phyloP scores from a whole-genome alignment of 148 eudicot species.

The Dianthus caryophyllus region DNA sequence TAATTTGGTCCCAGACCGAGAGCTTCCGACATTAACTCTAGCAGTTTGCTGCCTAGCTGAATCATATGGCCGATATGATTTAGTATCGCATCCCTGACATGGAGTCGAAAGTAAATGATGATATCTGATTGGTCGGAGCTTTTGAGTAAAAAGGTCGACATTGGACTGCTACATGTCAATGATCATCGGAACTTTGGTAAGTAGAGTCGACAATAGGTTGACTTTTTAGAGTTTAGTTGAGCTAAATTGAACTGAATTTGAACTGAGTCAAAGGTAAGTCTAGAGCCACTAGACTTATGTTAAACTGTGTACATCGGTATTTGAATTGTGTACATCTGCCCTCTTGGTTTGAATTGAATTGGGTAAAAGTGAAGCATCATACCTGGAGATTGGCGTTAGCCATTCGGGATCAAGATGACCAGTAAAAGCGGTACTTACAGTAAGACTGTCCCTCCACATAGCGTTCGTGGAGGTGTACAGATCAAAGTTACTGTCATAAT shows the following conservation, averaged over 20 bases:
- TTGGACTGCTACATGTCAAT: no score
- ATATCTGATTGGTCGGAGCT: no score
- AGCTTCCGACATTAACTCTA: slow-evolving; percentile 31
- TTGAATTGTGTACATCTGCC: no score
- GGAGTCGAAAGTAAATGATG: neutral
- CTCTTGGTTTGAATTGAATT: no score
- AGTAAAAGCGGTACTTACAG: slow-evolving; percentile 14
- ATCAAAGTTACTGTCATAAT: slow-evolving; percentile 29
- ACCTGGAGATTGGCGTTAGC: slow-evolving; percentile 32
- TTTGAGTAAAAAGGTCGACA: no score
- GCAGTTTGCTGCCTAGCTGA: slow-evolving; percentile 19
- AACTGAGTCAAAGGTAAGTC: no score
- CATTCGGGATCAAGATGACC: slow-evolving; percentile 19
- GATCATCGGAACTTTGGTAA: no score
- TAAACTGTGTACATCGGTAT: no score
- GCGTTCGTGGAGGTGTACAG: slow-evolving; percentile 15
- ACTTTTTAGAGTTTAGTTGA: no score
- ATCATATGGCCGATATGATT: slow-evolving; percentile 25
- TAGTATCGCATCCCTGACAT: slow-evolving; percentile 26
- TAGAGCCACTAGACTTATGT: no score
- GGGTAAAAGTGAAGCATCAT: neutral
- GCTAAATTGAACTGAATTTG: no score
- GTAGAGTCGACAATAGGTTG: no score
- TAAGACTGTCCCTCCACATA: slow-evolving; percentile 38
- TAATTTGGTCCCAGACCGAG: slow-evolving; percentile 29